Evolutionary conservation across 768 basidiomycete species (phyloP).

Genomic region (Pleurotus cornucopiae): DNA sequence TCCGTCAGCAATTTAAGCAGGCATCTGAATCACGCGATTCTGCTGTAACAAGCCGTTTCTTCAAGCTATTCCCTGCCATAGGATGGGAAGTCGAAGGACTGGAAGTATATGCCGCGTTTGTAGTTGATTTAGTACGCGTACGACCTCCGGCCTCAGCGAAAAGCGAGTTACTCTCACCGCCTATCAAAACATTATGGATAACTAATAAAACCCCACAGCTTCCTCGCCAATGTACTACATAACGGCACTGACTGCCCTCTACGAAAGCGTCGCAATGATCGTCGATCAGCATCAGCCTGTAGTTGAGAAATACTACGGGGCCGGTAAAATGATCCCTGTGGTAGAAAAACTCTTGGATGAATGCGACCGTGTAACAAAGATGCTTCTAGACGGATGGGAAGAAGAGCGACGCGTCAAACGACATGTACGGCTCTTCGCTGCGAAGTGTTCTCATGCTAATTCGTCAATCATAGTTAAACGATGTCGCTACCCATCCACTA

Average conservation of each 20-base stretch:
- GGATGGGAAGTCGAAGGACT: constrained; percentile 92
- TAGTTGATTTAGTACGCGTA: constrained; percentile 83
- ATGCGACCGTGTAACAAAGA: constrained; percentile 78
- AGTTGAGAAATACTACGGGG: constrained; percentile 97
- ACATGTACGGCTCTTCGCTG: constrained; percentile 44
- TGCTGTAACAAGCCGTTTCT: constrained; percentile 85
- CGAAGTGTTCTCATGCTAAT: neutral
- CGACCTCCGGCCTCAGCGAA: constrained; percentile 77
- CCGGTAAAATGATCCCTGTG: constrained; percentile 80
- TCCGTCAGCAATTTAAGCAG: constrained; percentile 73
- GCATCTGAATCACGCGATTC: constrained; percentile 83
- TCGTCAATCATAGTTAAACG: neutral
- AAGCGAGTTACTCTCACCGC: constrained; percentile 42
- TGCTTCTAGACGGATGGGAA: constrained; percentile 80
- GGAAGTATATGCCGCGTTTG: constrained; percentile 88
- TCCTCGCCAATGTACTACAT: constrained; percentile 93
- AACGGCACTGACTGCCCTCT: constrained; percentile 82
- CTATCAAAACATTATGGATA: neutral
- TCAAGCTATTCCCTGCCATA: constrained; percentile 95
- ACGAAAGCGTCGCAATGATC: constrained; percentile 93
- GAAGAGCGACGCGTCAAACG: constrained; percentile 83
- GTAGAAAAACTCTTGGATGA: constrained; percentile 75
- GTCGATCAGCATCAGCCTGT: constrained; percentile 97
- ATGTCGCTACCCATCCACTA: constrained; percentile 9
- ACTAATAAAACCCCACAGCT: constrained; percentile 40